Base-by-base conservation (phyloP, 2,329 filamentous ascomycete species). In the Alternaria brassicae region DNA sequence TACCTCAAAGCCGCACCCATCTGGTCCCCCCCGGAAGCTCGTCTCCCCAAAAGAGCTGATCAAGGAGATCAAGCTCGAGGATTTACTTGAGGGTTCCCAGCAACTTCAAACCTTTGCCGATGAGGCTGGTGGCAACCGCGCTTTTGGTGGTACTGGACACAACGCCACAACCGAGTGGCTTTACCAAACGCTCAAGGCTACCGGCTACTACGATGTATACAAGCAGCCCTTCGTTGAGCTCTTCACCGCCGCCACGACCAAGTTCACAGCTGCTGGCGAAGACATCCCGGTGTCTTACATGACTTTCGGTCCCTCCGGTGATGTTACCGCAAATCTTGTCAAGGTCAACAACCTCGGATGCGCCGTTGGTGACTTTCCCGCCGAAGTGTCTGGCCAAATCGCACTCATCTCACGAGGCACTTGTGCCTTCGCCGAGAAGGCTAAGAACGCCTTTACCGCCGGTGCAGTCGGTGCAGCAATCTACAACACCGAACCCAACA, bases 401-500 rank as follows among this genome's bases (percentile, higher is more conserved):
- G 90, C 88, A 5, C 81, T 93, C 34, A 83, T 93, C 65, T 81
- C 83, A 39, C 87, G 91, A 55, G 91, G 91, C 53, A 82, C 78
- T 2, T 93, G 91, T 72, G 63, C 86, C 13, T 93, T 93, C 67
- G 88, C 86, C 19, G 77, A 82, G 60, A 93, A 93, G 80, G 89
- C 89, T 1, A 81, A 82, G 42, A 80, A 84, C 17, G 90, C 91
- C 2, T 89, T 88, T 56, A 82, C 82, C 52, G 89, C 89, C 1
- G 89, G 90, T 28, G 91, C 91, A 6, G 76, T 86, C 12, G 90
- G 88, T 2, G 88, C 88, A 0, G 79, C 93, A 27, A 81, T 93
- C 48, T 93, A 91, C 78, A 92, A 92, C 80, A 88, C 87, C 66
- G 84, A 88, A 2, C 79, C 82, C 3, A 54, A 64, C 8, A 89